Evolutionary conservation across 345 rosid genomes (phyloP), one percentile per base, ranked within the genome.

Genomic region (Salix koriyanagi): DNA sequence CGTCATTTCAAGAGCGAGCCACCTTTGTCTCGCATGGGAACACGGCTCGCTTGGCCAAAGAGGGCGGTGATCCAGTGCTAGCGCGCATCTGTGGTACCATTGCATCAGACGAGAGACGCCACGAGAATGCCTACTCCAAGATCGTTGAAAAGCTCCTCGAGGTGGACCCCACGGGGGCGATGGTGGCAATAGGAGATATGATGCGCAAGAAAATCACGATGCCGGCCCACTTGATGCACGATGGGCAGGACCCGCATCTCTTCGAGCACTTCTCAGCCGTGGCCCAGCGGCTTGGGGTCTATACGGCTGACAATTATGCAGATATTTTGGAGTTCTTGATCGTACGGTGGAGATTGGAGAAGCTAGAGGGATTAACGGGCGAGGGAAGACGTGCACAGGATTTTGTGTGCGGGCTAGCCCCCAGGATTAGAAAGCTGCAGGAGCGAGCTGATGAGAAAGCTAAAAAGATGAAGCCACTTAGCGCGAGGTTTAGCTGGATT

Each of bases 1-100:
- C 97, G n/a, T 92, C 97, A 10, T 92, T 90, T 86, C 97, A 92
- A 72, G 94, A 92, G 83, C 87, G 94, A 78, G 97, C 97, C 73
- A 90, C 97, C 21, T 90, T 90, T 84, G 80, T 91, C 12, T 91
- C 94, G 25, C 97, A 91, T 74, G 97, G 92, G 52, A 91, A 91
- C 89, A 91, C 91, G 23, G 97, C 97, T 26, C 79, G 90, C 32
- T 65, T 90, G 7, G 91, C 94, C 23, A 90, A 88, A 67, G 77
- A 78, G 15, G 83, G 86, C 2, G 92, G 92, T 19, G 94, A 91
- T 77, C 87, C 83, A 0, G 81, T 86, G 69, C 87, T 91, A 0
- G 91, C 94, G 9, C 85, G 85, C 67, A 90, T 91, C 7, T 91
- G 94, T 58, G 91, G 94, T 12, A 86, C 88, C 75, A 92, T 92